Percentiles rank a stretch among this genome's conserved stretches.
Evolutionary conservation across 192 early-diverging fungal genomes (phyloP).

Genomic region (Coemansia sp.): DNA sequence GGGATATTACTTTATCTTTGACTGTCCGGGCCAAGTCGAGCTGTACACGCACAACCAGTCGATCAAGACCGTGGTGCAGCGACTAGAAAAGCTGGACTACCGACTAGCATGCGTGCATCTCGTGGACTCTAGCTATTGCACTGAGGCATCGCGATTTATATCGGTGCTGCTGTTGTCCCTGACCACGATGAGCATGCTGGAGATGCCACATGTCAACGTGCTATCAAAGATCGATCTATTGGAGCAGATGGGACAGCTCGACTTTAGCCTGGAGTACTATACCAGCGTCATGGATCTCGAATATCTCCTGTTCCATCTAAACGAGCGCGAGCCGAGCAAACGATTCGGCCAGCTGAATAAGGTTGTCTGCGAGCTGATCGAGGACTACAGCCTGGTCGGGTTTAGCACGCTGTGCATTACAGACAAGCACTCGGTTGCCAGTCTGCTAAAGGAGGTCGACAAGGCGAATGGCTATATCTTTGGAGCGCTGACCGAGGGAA

Average conservation of each 20-base stretch:
- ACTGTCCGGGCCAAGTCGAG: slow-evolving; percentile 98
- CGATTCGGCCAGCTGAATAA: slow-evolving; percentile 75
- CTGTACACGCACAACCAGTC: slow-evolving; percentile 94
- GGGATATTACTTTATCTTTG: slow-evolving; percentile 90
- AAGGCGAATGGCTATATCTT: slow-evolving; percentile 93
- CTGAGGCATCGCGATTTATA: slow-evolving; percentile 92
- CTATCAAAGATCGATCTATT: slow-evolving; percentile 94
- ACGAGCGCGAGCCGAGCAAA: slow-evolving; percentile 60
- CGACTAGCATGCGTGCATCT: slow-evolving; percentile 80
- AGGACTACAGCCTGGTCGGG: slow-evolving; percentile 90
- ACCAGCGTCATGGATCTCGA: slow-evolving; percentile 91
- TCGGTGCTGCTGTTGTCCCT: slow-evolving; percentile 87
- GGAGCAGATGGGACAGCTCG: slow-evolving; percentile 68
- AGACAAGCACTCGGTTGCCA: slow-evolving; percentile 84
- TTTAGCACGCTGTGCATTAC: slow-evolving; percentile 85
- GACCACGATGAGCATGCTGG: slow-evolving; percentile 92
- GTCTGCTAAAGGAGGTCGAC: slow-evolving; percentile 79
- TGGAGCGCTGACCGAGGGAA: slow-evolving; percentile 75
- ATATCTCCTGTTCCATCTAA: slow-evolving; percentile 78
- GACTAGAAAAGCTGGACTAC: slow-evolving; percentile 68
- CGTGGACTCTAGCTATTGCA: slow-evolving; percentile 91
- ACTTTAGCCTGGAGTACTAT: slow-evolving; percentile 93
- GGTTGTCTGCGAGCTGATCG: slow-evolving; percentile 87
- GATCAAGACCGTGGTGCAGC: slow-evolving; percentile 75
- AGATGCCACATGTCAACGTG: slow-evolving; percentile 97